Evolutionary conservation across 352 stramenopile genomes (phyloP), one percentile per base, ranked within the genome.

Genomic region (Phytopythium kandeliae): DNA sequence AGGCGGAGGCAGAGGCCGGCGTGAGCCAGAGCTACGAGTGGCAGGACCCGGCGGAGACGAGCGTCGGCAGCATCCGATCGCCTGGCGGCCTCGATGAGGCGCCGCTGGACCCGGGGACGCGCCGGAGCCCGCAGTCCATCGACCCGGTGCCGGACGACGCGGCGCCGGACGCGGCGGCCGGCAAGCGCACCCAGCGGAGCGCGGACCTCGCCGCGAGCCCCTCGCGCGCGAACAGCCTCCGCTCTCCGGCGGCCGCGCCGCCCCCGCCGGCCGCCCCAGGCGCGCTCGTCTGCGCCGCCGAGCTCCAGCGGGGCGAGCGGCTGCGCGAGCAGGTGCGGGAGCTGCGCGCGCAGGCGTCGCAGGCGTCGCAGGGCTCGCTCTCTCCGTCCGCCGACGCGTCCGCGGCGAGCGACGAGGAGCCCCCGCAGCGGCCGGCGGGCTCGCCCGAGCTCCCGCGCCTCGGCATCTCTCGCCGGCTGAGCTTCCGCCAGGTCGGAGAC

Each of bases 101-200:
- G 17, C 10, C 55, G 24, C 33, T 48, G 44, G 55, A 56, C 36
- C 54, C 62, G 21, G 62, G 77, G 11, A 73, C 77, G 63, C 73
- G 85, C 38, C 85, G 74, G 50, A 87, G 76, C 53, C 76, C 76
- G 16, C 68, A 78, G 33, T 73, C 69, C 60, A 62, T 69, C 25
- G 71, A 78, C 34, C 49, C 53, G 22, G 65, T 57, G 17, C 64
- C 68, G 22, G 65, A 78, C 13, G 22, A 60, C 24, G 34, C 40
- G 7, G 24, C 36, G 59, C 24, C 17, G 46, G 40, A 44, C 11
- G 55, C 62, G 17, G 25, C 8, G 44, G 22, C n/a, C 25, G 17
- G 26, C 17, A 49, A 49, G 26, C 44, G 44, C 4, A 49, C 44
- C 8, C 44, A 38, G n/a, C 25, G 30, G 7, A 37, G 44, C 19